Percentiles rank a stretch among this genome's conserved stretches.
Conservation (phyloP, 768 basidiomycete species). For the Podaxis carcinomalis region DNA sequence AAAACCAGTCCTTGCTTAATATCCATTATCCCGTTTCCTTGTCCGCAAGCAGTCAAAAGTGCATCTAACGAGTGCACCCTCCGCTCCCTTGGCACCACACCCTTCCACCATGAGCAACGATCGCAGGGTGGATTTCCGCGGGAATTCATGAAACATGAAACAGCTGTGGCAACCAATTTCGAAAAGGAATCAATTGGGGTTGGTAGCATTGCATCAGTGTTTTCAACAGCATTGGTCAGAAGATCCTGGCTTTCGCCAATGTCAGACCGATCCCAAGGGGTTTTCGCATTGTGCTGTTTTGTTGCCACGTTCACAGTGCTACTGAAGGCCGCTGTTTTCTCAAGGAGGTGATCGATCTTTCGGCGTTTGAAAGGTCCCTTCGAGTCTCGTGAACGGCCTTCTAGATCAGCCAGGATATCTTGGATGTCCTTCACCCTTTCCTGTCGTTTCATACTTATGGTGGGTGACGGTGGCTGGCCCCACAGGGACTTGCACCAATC, state of each 20-base stretch:
- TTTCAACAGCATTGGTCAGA: background rate
- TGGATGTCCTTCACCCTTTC: conserved; percentile 19
- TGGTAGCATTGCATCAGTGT: background rate
- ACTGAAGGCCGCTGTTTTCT: background rate
- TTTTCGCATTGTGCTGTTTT: background rate
- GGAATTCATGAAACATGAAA: conserved; percentile 24
- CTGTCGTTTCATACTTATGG: conserved; percentile 40
- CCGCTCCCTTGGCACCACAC: conserved; percentile 26
- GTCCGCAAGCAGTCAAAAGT: conserved; percentile 44
- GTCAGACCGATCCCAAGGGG: background rate
- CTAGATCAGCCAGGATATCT: background rate
- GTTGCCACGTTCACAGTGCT: background rate
- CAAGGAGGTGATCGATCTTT: background rate
- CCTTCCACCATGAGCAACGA: conserved; percentile 25
- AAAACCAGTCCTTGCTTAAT: conserved; percentile 32
- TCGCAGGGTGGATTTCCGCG: conserved; percentile 14
- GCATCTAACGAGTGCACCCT: conserved; percentile 40
- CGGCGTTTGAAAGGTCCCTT: background rate
- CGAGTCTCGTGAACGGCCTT: background rate
- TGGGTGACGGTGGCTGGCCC: conserved; percentile 34
- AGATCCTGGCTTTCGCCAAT: background rate
- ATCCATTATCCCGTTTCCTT: conserved; percentile 21
- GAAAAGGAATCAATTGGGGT: background rate
- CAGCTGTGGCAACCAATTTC: conserved; percentile 17
- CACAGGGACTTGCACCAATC: conserved; percentile 36